These are phyloP conservation scores for Petrea volubilis DNA, from an alignment of 257 asterid genomes.

Conservation along the genomic window DNA sequence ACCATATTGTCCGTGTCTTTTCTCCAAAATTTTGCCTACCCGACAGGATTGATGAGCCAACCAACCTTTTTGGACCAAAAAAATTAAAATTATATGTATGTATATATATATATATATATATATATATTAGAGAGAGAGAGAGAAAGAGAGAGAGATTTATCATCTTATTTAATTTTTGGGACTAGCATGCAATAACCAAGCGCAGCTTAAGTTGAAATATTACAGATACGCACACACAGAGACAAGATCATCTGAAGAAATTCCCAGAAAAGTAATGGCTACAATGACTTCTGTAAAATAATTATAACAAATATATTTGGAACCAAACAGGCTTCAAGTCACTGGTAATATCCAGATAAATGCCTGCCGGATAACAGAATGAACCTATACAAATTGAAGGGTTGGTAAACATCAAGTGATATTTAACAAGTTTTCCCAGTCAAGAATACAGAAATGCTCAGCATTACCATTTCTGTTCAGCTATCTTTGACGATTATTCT, in stretches of 20 bases:
- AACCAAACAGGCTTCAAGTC: neutral
- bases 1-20: neutral
- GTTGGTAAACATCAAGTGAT: neutral
- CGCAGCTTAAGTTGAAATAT: neutral
- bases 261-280: neutral
- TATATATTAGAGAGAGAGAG: too few relatives aligned
- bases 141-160: too few relatives aligned
- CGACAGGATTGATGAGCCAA: too few relatives aligned
- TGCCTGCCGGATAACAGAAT: neutral
- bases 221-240: neutral
- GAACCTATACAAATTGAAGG: neutral
- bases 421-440: neutral
- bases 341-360: neutral
- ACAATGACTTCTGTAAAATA: neutral
- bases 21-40: neutral
- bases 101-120: too few relatives aligned
- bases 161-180: neutral
- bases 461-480: neutral
- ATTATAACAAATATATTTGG: neutral
- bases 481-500: constrained; percentile 37
- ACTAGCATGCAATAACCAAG: neutral
- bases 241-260: neutral
- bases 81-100: too few relatives aligned
- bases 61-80: too few relatives aligned
- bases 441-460: neutral